Conservation (phyloP, 2,329 filamentous ascomycete genomes). For the Aspergillus oerlinghausenensis region DNA sequence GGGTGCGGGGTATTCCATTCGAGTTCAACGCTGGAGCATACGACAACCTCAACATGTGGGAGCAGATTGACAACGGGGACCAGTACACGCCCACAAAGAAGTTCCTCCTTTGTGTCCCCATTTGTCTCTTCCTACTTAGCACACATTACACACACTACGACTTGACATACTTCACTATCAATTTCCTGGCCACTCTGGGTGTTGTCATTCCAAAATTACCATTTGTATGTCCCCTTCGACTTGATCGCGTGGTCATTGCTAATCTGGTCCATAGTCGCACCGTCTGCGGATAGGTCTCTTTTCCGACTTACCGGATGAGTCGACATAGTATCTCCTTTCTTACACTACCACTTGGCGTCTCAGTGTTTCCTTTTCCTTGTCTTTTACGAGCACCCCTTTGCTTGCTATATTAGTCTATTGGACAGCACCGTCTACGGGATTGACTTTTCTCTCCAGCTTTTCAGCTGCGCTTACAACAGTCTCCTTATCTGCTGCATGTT, state of each 20-base stretch:
- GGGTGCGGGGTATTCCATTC: constrained; percentile 94
- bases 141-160: constrained; percentile 99
- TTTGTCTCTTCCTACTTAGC: constrained; percentile 89
- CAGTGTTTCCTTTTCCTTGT: constrained; percentile 1
- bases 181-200: constrained; percentile 84
- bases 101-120: constrained; percentile 90
- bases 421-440: not conserved
- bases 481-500: not conserved
- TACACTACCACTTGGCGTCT: constrained; percentile 7
- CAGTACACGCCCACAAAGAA: constrained; percentile 99
- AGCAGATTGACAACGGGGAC: constrained; percentile 98
- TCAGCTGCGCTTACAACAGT: not conserved
- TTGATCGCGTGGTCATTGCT: constrained; percentile 10
- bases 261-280: constrained; percentile 58
- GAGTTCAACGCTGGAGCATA: constrained; percentile 98
- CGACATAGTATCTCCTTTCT: constrained; percentile 20
- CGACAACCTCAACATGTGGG: constrained; percentile 99
- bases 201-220: constrained; percentile 97
- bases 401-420: not conserved
- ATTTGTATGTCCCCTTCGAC: constrained; percentile 61
- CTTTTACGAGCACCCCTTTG: constrained; percentile 1
- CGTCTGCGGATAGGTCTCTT: constrained; percentile 73
- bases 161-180: constrained; percentile 93
- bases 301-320: constrained; percentile 63
- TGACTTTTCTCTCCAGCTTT: not conserved